These are phyloP conservation scores for Phyllosticta citrichinensis DNA, from an alignment of 2,329 filamentous ascomycete genomes.

Conservation along the genomic window DNA sequence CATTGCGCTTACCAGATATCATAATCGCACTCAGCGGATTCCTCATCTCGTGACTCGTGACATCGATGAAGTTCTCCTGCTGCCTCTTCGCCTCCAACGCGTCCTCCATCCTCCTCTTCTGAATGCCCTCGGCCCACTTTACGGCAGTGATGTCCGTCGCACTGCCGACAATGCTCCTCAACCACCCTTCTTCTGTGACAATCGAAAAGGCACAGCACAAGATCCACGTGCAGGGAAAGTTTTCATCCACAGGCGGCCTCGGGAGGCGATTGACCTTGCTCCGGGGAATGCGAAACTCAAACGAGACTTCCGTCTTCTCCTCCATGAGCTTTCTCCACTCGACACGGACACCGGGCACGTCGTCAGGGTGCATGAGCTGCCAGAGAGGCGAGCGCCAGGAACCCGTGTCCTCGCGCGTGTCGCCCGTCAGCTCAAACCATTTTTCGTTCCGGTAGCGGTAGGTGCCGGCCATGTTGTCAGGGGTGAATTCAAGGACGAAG, in stretches of 20 bases:
- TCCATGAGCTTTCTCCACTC: conserved; percentile 7
- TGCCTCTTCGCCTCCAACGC: conserved; percentile 24
- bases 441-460: conserved; percentile 12
- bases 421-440: conserved; percentile 11
- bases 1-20: conserved; percentile 5
- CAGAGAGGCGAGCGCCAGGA: conserved; percentile 6
- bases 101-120: conserved; percentile 14
- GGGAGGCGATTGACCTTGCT: neutral
- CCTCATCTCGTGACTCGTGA: conserved; percentile 27
- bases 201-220: conserved; percentile 16
- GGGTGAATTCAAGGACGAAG: conserved; percentile 7
- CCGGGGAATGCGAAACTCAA: conserved; percentile 8
- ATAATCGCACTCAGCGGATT: conserved; percentile 14
- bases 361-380: conserved; percentile 6
- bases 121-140: conserved; percentile 19
- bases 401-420: neutral
- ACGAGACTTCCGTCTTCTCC: conserved; percentile 3
- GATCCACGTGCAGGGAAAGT: conserved; percentile 3
- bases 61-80: conserved; percentile 28
- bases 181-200: conserved; percentile 17
- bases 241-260: neutral
- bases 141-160: conserved; percentile 24
- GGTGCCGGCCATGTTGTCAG: conserved; percentile 8
- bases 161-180: conserved; percentile 22
- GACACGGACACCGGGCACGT: neutral